Evolutionary conservation across 768 basidiomycete species (phyloP).

Genomic region (Leccinum aurantiacum): DNA sequence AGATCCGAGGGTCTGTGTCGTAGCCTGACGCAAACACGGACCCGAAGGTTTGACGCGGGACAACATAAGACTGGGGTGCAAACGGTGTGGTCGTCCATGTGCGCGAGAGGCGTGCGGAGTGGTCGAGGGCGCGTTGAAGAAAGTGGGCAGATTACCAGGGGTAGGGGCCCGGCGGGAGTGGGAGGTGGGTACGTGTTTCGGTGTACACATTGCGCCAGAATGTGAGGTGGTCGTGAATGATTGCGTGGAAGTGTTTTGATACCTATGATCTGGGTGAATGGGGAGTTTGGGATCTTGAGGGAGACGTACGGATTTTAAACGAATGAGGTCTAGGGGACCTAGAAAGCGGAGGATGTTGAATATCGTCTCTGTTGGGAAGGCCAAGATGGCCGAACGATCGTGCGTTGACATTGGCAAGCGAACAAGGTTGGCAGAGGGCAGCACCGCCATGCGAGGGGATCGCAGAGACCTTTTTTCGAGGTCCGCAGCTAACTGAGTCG

Average conservation of each 20-base stretch:
- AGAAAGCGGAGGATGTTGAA: neutral
- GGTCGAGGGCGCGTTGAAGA: conserved; percentile 15
- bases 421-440: no score
- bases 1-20: neutral
- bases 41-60: no score
- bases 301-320: conserved; percentile 15
- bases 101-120: conserved; percentile 14
- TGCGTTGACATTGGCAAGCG: no score
- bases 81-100: conserved; percentile 17
- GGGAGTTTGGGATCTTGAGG: no score
- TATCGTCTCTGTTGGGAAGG: no score
- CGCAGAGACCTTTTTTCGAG: no score
- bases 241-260: conserved; percentile 11
- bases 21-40: no score
- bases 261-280: conserved; percentile 10
- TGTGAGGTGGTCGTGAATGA: conserved; percentile 11
- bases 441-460: no score
- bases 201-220: conserved; percentile 18
- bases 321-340: conserved; percentile 12
- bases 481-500: no score
- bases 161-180: no score
- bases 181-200: neutral
- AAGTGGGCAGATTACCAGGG: conserved; percentile 18
- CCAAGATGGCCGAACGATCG: no score
- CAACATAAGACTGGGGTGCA: neutral